Conservation (phyloP, 768 basidiomycete species). For the Kwoniella shandongensis region DNA sequence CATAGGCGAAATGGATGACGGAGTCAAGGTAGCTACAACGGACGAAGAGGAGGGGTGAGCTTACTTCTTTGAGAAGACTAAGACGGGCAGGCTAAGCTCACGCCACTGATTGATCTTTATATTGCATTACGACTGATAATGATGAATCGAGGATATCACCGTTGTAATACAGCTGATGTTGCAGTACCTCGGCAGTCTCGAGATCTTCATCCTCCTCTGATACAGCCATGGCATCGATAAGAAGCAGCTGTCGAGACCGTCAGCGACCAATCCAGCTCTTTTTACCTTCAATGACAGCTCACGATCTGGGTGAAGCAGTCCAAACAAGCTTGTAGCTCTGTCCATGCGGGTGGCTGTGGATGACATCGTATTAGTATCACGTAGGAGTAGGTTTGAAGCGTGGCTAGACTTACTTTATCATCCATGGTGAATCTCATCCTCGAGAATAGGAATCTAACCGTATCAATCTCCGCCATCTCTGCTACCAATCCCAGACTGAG, state of each 20-base stretch:
- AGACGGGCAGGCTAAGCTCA: conserved; percentile 36
- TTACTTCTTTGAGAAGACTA: not conserved
- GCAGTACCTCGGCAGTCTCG: conserved; percentile 77
- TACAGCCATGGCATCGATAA: conserved; percentile 79
- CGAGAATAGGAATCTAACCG: conserved; percentile 86
- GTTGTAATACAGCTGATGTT: conserved; percentile 90
- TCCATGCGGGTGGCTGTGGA: conserved; percentile 89
- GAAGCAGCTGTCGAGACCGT: conserved; percentile 59
- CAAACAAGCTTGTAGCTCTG: conserved; percentile 87
- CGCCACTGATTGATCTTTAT: conserved; percentile 67
- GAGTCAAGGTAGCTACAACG: conserved; percentile 73
- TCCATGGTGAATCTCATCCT: conserved; percentile 87
- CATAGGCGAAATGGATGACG: conserved; percentile 77
- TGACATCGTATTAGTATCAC: too few species aligned
- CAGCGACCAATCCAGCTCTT: not conserved
- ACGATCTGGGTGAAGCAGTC: conserved; percentile 88
- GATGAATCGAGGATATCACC: conserved; percentile 90
- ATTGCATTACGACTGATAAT: conserved; percentile 70
- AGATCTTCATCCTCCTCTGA: conserved; percentile 60
- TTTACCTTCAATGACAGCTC: conserved; percentile 14
- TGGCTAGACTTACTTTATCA: conserved; percentile 69
- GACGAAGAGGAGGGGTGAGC: not conserved
- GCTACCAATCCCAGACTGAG: conserved; percentile 61
- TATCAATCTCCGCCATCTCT: conserved; percentile 79
- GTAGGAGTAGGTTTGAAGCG: too few species aligned